Percentiles rank a stretch among this genome's conserved stretches.
Conservation (phyloP, 352 stramenopile genomes). For the Pythium dissotocum region DNA sequence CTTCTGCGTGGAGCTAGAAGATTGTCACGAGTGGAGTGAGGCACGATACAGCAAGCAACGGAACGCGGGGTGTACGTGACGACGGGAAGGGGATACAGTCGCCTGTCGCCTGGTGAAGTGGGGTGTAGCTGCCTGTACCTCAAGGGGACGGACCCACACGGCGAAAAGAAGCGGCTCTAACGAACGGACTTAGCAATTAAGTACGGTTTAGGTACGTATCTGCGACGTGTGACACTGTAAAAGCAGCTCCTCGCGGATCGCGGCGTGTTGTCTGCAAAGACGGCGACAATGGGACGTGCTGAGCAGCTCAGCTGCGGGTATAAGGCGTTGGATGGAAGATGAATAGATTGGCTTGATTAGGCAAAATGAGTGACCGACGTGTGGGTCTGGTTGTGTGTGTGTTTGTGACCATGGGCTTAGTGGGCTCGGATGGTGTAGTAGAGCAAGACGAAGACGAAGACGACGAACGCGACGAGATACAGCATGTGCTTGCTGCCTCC, state of each 20-base stretch:
- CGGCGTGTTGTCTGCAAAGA: too few relatives aligned
- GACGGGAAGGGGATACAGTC: neutral
- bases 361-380: constrained; percentile 10
- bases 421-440: constrained; percentile 80
- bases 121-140: neutral
- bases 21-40: neutral
- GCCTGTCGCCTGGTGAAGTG: constrained; percentile 1
- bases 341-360: constrained; percentile 2
- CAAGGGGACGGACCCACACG: neutral
- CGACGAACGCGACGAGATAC: constrained; percentile 82
- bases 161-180: neutral
- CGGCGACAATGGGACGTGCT: neutral
- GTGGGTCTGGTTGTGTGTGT: constrained; percentile 2
- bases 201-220: constrained; percentile 8
- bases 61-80: neutral
- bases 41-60: neutral
- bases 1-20: neutral
- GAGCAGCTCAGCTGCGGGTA: too few relatives aligned
- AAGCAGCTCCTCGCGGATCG: neutral
- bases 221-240: constrained; percentile 1
- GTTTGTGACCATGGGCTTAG: constrained; percentile 28
- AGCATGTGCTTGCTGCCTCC: constrained; percentile 89
- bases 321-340: neutral
- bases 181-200: constrained; percentile 15
- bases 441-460: constrained; percentile 84